Conservation (phyloP, 208 protist species). For the Acanthamoeba lenticulata region DNA sequence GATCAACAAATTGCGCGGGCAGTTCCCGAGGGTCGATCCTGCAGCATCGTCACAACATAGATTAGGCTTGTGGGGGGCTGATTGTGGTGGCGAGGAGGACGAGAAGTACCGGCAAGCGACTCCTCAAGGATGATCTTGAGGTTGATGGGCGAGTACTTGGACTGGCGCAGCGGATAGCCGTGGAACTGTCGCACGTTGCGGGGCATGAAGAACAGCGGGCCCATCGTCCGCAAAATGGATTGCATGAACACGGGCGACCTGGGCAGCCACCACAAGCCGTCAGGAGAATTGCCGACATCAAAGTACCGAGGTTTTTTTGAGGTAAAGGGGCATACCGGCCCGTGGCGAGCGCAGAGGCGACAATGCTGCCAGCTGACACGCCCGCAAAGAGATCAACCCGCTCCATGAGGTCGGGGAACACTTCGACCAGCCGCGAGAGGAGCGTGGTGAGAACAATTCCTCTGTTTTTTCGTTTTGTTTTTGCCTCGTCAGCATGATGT, state of each 20-base stretch:
- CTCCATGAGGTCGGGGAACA: constrained; percentile 77
- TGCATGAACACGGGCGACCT: constrained; percentile 46
- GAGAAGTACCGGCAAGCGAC: neutral
- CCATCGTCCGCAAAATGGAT: neutral
- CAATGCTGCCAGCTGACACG: constrained; percentile 55
- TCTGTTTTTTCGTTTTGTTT: no score
- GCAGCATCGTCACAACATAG: no score
- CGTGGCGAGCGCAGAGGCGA: constrained; percentile 29
- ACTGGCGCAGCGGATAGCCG: constrained; percentile 49
- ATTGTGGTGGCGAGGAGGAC: neutral
- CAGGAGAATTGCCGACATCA: neutral
- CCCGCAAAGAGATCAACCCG: constrained; percentile 74
- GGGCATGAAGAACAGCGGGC: constrained; percentile 8
- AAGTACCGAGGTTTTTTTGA: no score
- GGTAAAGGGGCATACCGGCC: no score
- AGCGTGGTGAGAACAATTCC: constrained; percentile 73
- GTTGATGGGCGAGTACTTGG: constrained; percentile 31
- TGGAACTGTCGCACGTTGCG: constrained; percentile 62
- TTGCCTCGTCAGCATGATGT: no score
- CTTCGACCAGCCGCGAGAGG: constrained; percentile 72
- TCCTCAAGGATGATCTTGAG: constrained; percentile 53
- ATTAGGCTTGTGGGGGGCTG: no score
- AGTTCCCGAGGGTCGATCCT: neutral
- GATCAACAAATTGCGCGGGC: constrained; percentile 55
- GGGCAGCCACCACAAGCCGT: neutral